These are phyloP conservation scores for Actinidia polygama DNA, from an alignment of 179 eudicot species.

Conservation along the genomic window DNA sequence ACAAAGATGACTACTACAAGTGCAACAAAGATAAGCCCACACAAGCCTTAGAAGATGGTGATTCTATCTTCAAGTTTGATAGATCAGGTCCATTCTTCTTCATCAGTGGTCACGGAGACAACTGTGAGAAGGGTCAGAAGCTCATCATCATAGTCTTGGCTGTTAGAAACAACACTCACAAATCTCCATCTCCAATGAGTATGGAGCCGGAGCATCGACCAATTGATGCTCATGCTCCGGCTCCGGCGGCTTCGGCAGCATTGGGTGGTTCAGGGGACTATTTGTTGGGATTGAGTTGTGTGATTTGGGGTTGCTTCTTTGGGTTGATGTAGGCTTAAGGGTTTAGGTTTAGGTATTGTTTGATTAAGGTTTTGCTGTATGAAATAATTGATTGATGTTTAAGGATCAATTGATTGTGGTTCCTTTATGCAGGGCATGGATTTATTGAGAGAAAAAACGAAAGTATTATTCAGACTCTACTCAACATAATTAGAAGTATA, in stretches of 20 bases:
- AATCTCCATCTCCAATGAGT: not conserved
- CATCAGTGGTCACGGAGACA: conserved; percentile 42
- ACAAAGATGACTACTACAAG: conserved; percentile 43
- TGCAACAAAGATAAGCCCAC: conserved; percentile 52
- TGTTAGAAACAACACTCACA: conserved; percentile 3
- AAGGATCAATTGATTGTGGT: too few species aligned
- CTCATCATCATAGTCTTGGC: conserved; percentile 34
- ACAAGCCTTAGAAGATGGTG: conserved; percentile 3
- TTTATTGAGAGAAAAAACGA: too few species aligned
- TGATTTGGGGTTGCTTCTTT: too few species aligned
- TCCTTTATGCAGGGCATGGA: too few species aligned
- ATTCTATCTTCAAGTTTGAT: conserved; percentile 25
- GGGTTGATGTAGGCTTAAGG: too few species aligned
- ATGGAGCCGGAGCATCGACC: not conserved
- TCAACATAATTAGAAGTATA: too few species aligned
- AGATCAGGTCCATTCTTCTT: conserved; percentile 40
- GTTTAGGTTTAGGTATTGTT: too few species aligned
- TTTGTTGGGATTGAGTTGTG: too few species aligned
- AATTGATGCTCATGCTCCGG: not conserved
- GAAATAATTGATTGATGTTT: too few species aligned
- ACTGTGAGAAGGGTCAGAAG: conserved; percentile 44
- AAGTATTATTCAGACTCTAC: too few species aligned
- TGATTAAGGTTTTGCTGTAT: too few species aligned
- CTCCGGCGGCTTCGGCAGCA: not conserved
- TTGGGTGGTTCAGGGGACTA: too few species aligned